Conservation (phyloP, 179 eudicot species). For the Actinidia polygama region DNA sequence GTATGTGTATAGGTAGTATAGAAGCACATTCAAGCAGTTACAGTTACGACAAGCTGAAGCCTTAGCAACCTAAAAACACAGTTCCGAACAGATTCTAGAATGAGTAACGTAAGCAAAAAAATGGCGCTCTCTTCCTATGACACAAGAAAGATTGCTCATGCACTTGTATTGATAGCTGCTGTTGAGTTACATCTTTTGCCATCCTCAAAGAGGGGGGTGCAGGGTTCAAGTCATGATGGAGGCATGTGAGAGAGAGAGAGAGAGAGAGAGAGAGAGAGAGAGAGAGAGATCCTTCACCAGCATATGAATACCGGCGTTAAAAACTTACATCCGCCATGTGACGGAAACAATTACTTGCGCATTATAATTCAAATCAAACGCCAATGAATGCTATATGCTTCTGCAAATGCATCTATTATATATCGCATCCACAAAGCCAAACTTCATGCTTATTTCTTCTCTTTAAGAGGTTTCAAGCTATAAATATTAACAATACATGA, state of each 20-base stretch:
- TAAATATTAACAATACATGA: neutral
- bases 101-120: neutral
- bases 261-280: no score
- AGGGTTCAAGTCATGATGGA: no score
- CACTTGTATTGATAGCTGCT: neutral
- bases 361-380: neutral
- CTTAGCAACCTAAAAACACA: neutral
- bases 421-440: constrained; percentile 2
- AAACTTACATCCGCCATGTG: neutral
- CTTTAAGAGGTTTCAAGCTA: neutral
- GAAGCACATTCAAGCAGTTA: neutral
- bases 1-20: neutral
- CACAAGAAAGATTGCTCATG: neutral
- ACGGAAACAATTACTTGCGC: no score
- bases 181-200: no score
- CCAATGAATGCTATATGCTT: neutral
- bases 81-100: neutral
- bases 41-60: neutral
- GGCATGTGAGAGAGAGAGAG: no score
- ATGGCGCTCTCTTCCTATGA: neutral
- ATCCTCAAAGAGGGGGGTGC: no score
- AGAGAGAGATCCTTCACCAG: neutral
- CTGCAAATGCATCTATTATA: neutral
- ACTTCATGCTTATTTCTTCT: neutral
- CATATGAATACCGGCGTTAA: neutral